Evolutionary conservation across 2,329 filamentous ascomycete genomes (phyloP).

Genomic region (Colletotrichum chlorophyti): DNA sequence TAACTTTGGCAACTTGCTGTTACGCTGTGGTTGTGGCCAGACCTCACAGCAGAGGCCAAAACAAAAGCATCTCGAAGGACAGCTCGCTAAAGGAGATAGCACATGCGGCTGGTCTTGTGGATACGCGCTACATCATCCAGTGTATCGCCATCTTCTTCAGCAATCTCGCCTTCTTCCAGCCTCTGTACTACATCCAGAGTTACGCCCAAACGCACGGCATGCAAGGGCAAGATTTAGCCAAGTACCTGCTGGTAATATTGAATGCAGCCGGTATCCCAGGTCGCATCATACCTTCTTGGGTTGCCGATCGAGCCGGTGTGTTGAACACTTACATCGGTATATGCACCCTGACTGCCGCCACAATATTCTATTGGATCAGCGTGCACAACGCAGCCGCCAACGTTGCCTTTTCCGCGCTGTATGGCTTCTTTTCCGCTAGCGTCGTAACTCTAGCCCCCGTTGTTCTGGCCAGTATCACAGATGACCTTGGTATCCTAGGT

Average conservation of each 20-base stretch:
- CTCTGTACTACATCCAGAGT: constrained; percentile 37
- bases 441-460: constrained; percentile 45
- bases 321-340: constrained; percentile 53
- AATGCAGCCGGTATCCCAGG: constrained; percentile 46
- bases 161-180: constrained; percentile 44
- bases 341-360: constrained; percentile 45
- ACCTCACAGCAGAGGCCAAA: constrained; percentile 41
- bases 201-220: constrained; percentile 38
- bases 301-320: constrained; percentile 43
- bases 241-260: constrained; percentile 44
- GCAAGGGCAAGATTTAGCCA: constrained; percentile 34
- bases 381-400: constrained; percentile 35
- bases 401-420: constrained; percentile 48
- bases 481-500: neutral
- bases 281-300: constrained; percentile 38
- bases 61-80: constrained; percentile 46
- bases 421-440: constrained; percentile 49
- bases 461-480: neutral
- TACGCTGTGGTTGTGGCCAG: neutral
- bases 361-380: constrained; percentile 47
- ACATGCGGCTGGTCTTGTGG: constrained; percentile 37
- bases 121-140: constrained; percentile 43
- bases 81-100: constrained; percentile 46
- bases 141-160: constrained; percentile 41
- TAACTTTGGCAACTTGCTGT: constrained; percentile 26